Evolutionary conservation across 345 rosid species (phyloP).

Genomic region (Aurinia saxatilis): DNA sequence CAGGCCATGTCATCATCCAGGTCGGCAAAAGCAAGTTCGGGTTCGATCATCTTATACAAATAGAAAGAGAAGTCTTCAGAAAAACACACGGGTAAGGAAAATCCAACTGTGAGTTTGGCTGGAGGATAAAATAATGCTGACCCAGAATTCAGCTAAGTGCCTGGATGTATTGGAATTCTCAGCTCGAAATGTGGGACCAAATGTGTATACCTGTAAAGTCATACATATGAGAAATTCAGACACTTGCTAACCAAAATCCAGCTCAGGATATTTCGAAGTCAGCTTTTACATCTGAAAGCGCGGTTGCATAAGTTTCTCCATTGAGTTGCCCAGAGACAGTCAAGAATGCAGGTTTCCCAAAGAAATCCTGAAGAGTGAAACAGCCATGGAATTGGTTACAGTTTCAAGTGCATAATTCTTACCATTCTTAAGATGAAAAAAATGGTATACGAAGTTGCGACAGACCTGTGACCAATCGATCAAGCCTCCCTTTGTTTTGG

Average conservation of each 20-base stretch:
- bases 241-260: neutral
- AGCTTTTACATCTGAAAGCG: constrained; percentile 77
- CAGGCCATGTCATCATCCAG: constrained; percentile 98
- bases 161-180: constrained; percentile 94
- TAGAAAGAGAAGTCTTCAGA: constrained; percentile 14
- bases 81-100: constrained; percentile 3
- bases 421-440: neutral
- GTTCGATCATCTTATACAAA: constrained; percentile 86
- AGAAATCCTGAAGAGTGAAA: constrained; percentile 61
- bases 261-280: constrained; percentile 11
- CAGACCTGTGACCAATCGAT: constrained; percentile 93
- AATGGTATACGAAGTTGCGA: constrained; percentile 5
- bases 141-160: constrained; percentile 99
- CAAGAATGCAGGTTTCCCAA: constrained; percentile 94
- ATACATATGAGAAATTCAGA: neutral
- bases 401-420: neutral
- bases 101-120: neutral
- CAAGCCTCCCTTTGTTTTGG: constrained; percentile 68
- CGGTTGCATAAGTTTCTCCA: constrained; percentile 97
- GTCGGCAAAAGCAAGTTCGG: constrained; percentile 98
- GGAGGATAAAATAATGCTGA: constrained; percentile 24
- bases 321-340: constrained; percentile 98
- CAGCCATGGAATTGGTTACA: neutral
- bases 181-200: constrained; percentile 98
- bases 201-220: constrained; percentile 68